Evolutionary conservation across 306 rosid species (phyloP).

Genomic region (Inga laurina): DNA sequence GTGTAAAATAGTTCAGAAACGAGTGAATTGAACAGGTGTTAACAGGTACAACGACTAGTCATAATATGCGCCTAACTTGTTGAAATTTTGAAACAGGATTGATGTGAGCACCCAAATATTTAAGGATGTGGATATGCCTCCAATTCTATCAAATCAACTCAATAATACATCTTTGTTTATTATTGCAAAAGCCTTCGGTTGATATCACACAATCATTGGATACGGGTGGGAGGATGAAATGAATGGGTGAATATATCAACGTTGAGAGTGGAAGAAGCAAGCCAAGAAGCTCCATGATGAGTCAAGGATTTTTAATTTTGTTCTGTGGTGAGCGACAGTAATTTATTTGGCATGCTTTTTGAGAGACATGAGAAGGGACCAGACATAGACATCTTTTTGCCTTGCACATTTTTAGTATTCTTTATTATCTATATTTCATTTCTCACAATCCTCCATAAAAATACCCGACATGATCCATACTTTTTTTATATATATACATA

Average conservation of each 20-base stretch:
- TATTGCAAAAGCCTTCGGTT: neutral
- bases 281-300: neutral
- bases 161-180: neutral
- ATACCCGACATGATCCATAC: neutral
- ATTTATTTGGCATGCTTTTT: neutral
- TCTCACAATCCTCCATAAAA: neutral
- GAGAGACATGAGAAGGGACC: neutral
- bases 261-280: neutral
- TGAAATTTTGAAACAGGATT: constrained; percentile 16
- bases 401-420: neutral
- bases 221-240: neutral
- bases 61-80: constrained; percentile 46
- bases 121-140: neutral
- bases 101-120: neutral
- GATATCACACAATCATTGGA: neutral
- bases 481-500: too few species aligned
- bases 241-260: neutral
- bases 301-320: neutral
- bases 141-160: neutral
- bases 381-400: neutral
- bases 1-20: neutral
- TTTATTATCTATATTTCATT: neutral
- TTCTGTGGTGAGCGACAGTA: neutral
- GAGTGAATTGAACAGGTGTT: neutral
- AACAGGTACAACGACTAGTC: constrained; percentile 30